Evolutionary conservation across 2,329 filamentous ascomycete species (phyloP), one percentile per base, ranked within the genome.

Genomic region (Corniculantispora saksenae): DNA sequence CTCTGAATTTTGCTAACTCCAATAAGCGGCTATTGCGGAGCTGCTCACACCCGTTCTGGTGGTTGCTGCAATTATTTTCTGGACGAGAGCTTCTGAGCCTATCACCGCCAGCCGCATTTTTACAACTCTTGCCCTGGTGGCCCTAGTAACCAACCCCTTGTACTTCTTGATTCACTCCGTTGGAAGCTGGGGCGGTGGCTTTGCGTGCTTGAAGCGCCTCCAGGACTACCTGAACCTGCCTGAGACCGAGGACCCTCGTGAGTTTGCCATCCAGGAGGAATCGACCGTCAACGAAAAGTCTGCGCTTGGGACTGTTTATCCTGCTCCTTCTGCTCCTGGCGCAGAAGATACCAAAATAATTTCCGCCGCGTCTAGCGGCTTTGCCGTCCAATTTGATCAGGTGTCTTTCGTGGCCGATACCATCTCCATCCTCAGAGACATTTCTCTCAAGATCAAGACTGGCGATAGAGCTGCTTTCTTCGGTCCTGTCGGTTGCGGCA

Each of bases 401-500:
- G 61, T 63, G 12, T 56, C 61, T 1, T 21, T 63, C n/a, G 8
- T 15, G 8, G 56, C 40, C 8, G 61, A 63, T 8, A 38, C 51
- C 6, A 43, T 43, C 15, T 56, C 51, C 12, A 50, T 63, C 19
- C 27, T 63, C 4, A 29, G 27, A 27, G 53, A 57, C 25, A 27
- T 63, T 5, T 48, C 40, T 17, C 3, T 63, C 6, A 25, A 48
- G n/a, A 27, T 57, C 5, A 21, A 53, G 4, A 66, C 66, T 17
- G 73, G 72, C 19, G 72, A 72, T 0, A 68, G 74, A 8, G 72
- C 73, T 17, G 72, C 76, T 63, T 43, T 77, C 5, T 62, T 75
- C 15, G 75, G 76, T 0, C 74, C 75, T 0, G 70, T 77, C 13
- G 73, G 72, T 3, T 74, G 70, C 10, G 75, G 75, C 10, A 76